phyloP scores from a whole-genome alignment of 805 yeast genomes.

The Starmerella riodocensis region DNA sequence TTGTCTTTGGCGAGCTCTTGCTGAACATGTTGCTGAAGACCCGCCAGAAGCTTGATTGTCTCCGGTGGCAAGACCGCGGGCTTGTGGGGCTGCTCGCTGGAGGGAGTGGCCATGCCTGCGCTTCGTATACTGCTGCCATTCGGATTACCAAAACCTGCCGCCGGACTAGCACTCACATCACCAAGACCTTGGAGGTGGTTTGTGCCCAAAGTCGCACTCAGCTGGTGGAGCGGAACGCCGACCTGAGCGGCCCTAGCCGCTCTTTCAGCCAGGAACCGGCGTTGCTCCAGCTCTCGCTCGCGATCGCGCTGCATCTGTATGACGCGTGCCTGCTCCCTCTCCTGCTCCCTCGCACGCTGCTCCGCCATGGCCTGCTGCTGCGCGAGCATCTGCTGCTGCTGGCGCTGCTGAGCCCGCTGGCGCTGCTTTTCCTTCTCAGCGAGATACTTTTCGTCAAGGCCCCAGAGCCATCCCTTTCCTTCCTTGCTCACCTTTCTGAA shows the following conservation, averaged over 20 bases:
- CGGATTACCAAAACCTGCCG: background rate
- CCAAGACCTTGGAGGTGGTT: conserved; percentile 1
- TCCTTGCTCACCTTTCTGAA: conserved; percentile 70
- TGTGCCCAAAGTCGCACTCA: conserved; percentile 10
- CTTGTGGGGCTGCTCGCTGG: conserved; percentile 1
- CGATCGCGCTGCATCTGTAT: conserved; percentile 21
- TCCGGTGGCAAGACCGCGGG: conserved; percentile 35
- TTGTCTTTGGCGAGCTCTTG: conserved; percentile 70
- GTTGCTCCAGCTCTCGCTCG: conserved; percentile 19
- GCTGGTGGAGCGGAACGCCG: conserved; percentile 17
- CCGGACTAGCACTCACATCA: background rate
- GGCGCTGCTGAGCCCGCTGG: conserved; percentile 31
- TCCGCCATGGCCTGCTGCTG: conserved; percentile 25
- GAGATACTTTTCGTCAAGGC: conserved; percentile 71
- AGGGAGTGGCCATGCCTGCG: background rate
- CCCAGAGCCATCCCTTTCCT: conserved; percentile 94
- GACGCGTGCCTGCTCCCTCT: conserved; percentile 17
- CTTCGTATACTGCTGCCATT: background rate
- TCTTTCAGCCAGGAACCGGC: conserved; percentile 17
- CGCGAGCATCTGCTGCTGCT: conserved; percentile 24
- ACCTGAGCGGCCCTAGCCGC: conserved; percentile 18
- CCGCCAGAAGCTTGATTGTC: conserved; percentile 61
- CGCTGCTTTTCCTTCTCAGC: conserved; percentile 69
- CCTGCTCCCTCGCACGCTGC: conserved; percentile 22
- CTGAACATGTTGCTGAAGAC: conserved; percentile 75